Evolutionary conservation across 371 early-diverging fungal genomes (phyloP).

Genomic region (Mucor saturninus): DNA sequence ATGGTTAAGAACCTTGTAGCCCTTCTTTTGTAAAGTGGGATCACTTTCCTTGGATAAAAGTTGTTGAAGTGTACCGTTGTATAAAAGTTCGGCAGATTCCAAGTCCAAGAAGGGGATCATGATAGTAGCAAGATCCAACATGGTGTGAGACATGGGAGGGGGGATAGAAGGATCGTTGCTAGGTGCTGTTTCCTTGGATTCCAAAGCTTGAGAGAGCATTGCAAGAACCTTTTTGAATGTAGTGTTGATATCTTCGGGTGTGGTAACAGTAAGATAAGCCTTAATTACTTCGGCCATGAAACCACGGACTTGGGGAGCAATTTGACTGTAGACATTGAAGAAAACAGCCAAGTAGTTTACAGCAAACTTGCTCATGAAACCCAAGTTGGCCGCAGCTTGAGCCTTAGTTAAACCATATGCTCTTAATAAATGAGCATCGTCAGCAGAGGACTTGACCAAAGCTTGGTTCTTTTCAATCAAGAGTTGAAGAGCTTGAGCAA

Average conservation of each 20-base stretch:
- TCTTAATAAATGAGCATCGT: slow-evolving; percentile 57
- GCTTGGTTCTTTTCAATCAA: slow-evolving; percentile 74
- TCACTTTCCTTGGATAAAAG: slow-evolving; percentile 71
- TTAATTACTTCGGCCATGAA: slow-evolving; percentile 77
- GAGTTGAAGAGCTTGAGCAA: slow-evolving; percentile 76
- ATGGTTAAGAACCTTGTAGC: slow-evolving; percentile 84
- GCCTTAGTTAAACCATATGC: slow-evolving; percentile 60
- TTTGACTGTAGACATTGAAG: slow-evolving; percentile 81
- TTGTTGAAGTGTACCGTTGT: slow-evolving; percentile 58
- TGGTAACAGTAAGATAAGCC: slow-evolving; percentile 66
- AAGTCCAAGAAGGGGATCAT: slow-evolving; percentile 77
- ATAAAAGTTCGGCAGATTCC: slow-evolving; percentile 58
- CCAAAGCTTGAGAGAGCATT: slow-evolving; percentile 68
- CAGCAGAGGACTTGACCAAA: slow-evolving; percentile 50
- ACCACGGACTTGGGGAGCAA: slow-evolving; percentile 69
- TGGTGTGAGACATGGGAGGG: slow-evolving; percentile 73
- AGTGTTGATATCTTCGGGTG: slow-evolving; percentile 57
- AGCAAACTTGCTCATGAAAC: slow-evolving; percentile 69
- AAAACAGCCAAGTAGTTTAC: slow-evolving; percentile 81
- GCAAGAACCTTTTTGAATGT: slow-evolving; percentile 70
- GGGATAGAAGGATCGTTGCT: slow-evolving; percentile 51
- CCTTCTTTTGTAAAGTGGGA: slow-evolving; percentile 88
- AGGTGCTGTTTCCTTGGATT: slow-evolving; percentile 31
- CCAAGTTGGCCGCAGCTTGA: slow-evolving; percentile 63
- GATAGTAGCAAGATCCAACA: slow-evolving; percentile 75